Base-by-base conservation (phyloP, 2,329 filamentous ascomycete genomes). In the Colletotrichum lindemuthianum region DNA sequence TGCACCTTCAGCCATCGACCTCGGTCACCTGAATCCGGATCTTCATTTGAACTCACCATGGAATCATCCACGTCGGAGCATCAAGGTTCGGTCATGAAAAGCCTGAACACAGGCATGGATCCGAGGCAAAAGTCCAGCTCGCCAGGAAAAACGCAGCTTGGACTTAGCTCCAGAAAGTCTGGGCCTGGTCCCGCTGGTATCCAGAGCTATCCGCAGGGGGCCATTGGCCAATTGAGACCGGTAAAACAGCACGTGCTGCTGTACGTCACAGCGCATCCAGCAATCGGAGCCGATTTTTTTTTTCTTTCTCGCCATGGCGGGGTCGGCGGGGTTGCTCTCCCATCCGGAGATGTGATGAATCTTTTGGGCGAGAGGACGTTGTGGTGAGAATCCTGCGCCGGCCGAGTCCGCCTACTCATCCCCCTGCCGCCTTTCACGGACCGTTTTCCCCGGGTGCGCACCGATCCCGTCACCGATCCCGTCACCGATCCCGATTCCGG, bases 181-280 rank as follows among this genome's bases (percentile, higher is more conserved):
- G 53, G 59, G 43, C 41, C 53, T 50, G 40, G 59, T 63, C n/a
- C 24, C 53, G 33, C 63, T 49, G 39, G 36, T 59, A 49, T 40
- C 49, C 59, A 63, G 43, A 59, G 34, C 54, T 63, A 32, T 43
- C 43, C 32, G 45, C 41, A 58, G 39, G 59, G 24, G 59, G 43
- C 48, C 53, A 66, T 66, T 66, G 63, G 45, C 63, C 63, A 66
- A 66, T 66, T 43, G 53, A 7, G 37, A 59, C 34, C 53, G 39
- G 50, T 15, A 32, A 41, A 59, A 32, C 37, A 39, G 63, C 63
- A 66, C 63, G 63, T 66, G 63, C 54, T 24, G 11, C 49, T 34
- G 53, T 50, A 64, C 63, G 63, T 66, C 59, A 66, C 53, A 54
- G 52, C 43, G 54, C 47, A 12, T 43, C 43, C 36, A 58, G 55